phyloP scores from a whole-genome alignment of 768 basidiomycete species.

The Podaxis pistillaris region DNA sequence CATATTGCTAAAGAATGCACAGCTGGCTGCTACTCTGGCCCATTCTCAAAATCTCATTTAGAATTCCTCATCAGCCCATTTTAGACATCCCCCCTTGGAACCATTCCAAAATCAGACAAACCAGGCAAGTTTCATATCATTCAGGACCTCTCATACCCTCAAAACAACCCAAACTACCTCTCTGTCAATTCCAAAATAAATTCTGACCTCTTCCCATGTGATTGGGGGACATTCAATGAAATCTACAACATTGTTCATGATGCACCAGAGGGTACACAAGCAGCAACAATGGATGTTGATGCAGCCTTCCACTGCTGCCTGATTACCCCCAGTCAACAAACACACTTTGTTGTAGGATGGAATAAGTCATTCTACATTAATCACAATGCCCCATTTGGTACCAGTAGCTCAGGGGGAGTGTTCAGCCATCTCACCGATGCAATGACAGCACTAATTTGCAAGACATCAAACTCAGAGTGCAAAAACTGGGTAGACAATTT shows the following conservation, averaged over 20 bases:
- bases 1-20: not conserved
- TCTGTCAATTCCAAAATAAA: not conserved
- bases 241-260: no score
- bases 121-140: not conserved
- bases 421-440: conserved; percentile 32
- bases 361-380: conserved; percentile 24
- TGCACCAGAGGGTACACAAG: no score
- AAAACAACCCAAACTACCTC: not conserved
- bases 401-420: conserved; percentile 26
- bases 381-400: conserved; percentile 28
- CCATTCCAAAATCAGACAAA: not conserved
- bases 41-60: not conserved
- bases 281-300: no score
- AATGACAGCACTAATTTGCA: conserved; percentile 22
- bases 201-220: not conserved
- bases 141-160: not conserved
- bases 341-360: no score
- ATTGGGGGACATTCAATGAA: not conserved
- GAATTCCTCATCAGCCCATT: not conserved
- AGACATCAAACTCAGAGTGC: not conserved
- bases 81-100: not conserved
- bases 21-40: not conserved
- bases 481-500: conserved; percentile 34
- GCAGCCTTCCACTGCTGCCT: no score
- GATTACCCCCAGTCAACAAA: no score